These are phyloP conservation scores for Termitomyces heimii DNA, from an alignment of 768 basidiomycete genomes.

Conservation along the genomic window DNA sequence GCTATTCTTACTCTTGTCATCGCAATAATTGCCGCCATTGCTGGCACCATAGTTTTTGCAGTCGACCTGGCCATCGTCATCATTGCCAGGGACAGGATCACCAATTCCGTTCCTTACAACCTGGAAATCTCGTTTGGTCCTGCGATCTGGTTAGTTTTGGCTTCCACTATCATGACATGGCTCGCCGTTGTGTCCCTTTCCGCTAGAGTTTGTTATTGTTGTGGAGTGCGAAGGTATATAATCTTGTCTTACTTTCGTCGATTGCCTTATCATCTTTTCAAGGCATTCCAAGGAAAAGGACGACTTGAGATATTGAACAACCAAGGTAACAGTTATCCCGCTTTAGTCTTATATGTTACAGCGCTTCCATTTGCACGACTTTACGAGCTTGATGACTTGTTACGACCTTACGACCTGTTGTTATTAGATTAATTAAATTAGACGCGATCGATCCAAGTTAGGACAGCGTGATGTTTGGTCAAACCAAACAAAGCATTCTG, in stretches of 20 bases:
- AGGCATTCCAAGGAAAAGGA: background rate
- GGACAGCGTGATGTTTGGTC: slow-evolving; percentile 7
- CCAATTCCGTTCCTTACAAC: slow-evolving; percentile 27
- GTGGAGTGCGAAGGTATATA: slow-evolving; percentile 46
- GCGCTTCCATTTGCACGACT: background rate
- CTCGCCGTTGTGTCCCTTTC: slow-evolving; percentile 54
- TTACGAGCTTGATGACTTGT: background rate
- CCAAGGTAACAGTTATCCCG: no score
- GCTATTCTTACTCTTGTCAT: slow-evolving; percentile 55
- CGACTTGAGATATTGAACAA: background rate
- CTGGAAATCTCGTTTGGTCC: slow-evolving; percentile 57
- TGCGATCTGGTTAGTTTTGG: slow-evolving; percentile 68
- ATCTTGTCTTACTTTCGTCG: background rate
- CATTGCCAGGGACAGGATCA: slow-evolving; percentile 39
- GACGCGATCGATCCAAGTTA: background rate
- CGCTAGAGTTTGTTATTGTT: slow-evolving; percentile 61
- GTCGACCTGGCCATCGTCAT: slow-evolving; percentile 60
- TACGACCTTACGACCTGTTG: background rate
- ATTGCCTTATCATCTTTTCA: background rate
- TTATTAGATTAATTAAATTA: background rate
- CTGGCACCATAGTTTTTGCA: slow-evolving; percentile 50
- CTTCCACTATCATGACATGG: slow-evolving; percentile 52
- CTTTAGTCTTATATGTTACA: background rate
- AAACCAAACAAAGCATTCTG: slow-evolving; percentile 1
- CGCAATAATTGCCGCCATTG: slow-evolving; percentile 49